Percentiles rank a stretch among this genome's conserved stretches.
These are phyloP conservation scores for Achaetomium macrosporum DNA, from an alignment of 2,329 filamentous ascomycete genomes.

Conservation along the genomic window DNA sequence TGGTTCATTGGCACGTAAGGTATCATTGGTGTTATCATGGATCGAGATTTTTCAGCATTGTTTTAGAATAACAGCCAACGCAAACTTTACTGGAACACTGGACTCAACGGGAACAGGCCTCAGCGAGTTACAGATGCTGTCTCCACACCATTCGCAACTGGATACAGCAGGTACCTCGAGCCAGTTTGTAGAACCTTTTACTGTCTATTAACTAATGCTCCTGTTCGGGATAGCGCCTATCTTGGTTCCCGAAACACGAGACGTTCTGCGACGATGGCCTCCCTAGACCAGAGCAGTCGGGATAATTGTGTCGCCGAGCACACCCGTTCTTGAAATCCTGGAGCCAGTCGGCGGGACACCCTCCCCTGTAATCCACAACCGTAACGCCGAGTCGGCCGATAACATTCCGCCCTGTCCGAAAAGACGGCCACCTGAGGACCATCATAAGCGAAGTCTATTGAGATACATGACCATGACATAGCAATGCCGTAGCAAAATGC, in stretches of 20 bases:
- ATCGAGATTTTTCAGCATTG: no score
- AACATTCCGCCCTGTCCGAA: conserved; percentile 20
- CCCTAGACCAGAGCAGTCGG: conserved; percentile 15
- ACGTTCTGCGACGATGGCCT: conserved; percentile 11
- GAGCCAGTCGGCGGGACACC: conserved; percentile 10
- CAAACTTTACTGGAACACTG: no score
- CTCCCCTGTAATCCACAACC: conserved; percentile 21
- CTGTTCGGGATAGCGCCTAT: conserved; percentile 19
- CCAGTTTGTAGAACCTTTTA: conserved; percentile 19
- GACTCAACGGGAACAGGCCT: no score
- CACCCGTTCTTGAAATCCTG: conserved; percentile 10
- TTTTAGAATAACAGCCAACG: no score
- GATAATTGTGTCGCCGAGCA: conserved; percentile 14
- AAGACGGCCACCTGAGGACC: conserved; percentile 20
- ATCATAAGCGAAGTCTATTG: conserved; percentile 27
- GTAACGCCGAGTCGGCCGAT: conserved; percentile 24
- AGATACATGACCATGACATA: conserved; percentile 28
- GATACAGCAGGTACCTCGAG: not conserved
- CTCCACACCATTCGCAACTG: no score
- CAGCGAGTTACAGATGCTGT: no score
- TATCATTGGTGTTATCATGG: no score
- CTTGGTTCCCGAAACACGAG: conserved; percentile 6
- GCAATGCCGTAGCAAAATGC: conserved; percentile 25
- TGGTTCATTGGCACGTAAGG: no score
- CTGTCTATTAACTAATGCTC: conserved; percentile 26